Percentiles rank a stretch among this genome's conserved stretches.
Evolutionary conservation across 768 basidiomycete species (phyloP).

Genomic region (Glaciozyma martinii): DNA sequence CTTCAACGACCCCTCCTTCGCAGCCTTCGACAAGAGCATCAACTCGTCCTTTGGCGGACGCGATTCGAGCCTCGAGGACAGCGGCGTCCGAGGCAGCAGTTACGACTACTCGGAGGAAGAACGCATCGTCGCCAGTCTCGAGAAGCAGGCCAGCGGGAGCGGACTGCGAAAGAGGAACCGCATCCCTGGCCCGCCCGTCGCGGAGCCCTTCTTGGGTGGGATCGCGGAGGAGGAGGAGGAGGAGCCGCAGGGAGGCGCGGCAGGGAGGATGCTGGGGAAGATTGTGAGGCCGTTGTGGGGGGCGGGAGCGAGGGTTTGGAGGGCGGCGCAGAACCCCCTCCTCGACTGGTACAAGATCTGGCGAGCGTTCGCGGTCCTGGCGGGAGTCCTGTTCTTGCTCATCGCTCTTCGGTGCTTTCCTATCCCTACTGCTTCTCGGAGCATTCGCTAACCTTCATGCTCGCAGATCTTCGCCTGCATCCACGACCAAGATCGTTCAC

Average conservation of each 20-base stretch:
- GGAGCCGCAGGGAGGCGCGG: neutral
- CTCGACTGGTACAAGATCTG: conserved; percentile 21
- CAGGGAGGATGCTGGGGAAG: conserved; percentile 8
- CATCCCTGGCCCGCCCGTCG: neutral
- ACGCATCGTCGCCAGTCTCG: conserved; percentile 35
- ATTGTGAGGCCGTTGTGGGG: conserved; percentile 11
- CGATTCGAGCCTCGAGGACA: neutral
- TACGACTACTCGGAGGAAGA: conserved; percentile 77
- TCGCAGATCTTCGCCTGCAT: neutral
- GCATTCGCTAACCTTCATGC: neutral
- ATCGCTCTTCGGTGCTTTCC: neutral
- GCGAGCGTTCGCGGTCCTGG: neutral
- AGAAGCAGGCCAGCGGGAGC: conserved; percentile 34
- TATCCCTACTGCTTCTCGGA: neutral
- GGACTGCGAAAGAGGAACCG: neutral
- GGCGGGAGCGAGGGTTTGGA: neutral
- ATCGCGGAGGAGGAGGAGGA: neutral
- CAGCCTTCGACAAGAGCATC: conserved; percentile 22
- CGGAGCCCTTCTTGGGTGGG: neutral
- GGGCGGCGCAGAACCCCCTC: conserved; percentile 20
- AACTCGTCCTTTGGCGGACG: neutral
- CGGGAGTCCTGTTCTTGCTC: conserved; percentile 1
- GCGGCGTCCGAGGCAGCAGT: conserved; percentile 39
- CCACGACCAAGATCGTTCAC: neutral
- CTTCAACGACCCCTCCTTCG: conserved; percentile 13